These are phyloP conservation scores for Cymbidium sinense DNA, from an alignment of 106 monocot species.

Conservation along the genomic window DNA sequence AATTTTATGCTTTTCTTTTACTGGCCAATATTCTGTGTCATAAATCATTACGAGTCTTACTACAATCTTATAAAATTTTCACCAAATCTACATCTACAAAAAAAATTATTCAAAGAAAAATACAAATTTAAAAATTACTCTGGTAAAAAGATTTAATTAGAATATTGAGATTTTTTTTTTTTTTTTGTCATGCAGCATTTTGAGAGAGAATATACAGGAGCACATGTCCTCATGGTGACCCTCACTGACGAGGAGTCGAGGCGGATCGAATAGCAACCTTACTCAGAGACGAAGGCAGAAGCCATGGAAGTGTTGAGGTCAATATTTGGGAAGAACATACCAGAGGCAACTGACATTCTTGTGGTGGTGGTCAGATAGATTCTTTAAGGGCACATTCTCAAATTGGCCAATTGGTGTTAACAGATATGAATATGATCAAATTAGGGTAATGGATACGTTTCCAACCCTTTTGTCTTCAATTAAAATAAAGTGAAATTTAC, in stretches of 20 bases:
- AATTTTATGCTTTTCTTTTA: no score
- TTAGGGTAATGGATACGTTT: slow-evolving; percentile 36
- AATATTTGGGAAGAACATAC: slow-evolving; percentile 57
- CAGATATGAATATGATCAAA: slow-evolving; percentile 65
- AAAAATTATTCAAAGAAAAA: background rate
- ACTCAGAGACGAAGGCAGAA: slow-evolving; percentile 53
- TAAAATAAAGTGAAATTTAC: background rate
- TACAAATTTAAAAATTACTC: no score
- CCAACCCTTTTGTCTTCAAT: background rate
- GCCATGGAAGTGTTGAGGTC: slow-evolving; percentile 55
- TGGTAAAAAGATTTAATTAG: no score
- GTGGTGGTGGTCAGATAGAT: slow-evolving; percentile 87
- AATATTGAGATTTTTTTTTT: no score
- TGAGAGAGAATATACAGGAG: slow-evolving; percentile 52
- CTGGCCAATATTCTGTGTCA: no score
- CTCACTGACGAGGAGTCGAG: slow-evolving; percentile 81
- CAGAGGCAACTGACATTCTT: slow-evolving; percentile 58
- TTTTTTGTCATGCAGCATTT: slow-evolving; percentile 35
- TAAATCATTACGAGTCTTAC: no score
- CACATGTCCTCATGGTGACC: slow-evolving; percentile 68
- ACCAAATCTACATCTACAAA: no score
- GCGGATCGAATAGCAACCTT: slow-evolving; percentile 70
- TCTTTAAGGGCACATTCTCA: slow-evolving; percentile 72
- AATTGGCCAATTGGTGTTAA: slow-evolving; percentile 87
- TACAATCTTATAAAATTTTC: no score